Evolutionary conservation across 169 alveolate genomes (phyloP).

Genomic region (Plasmodium yoelii): DNA sequence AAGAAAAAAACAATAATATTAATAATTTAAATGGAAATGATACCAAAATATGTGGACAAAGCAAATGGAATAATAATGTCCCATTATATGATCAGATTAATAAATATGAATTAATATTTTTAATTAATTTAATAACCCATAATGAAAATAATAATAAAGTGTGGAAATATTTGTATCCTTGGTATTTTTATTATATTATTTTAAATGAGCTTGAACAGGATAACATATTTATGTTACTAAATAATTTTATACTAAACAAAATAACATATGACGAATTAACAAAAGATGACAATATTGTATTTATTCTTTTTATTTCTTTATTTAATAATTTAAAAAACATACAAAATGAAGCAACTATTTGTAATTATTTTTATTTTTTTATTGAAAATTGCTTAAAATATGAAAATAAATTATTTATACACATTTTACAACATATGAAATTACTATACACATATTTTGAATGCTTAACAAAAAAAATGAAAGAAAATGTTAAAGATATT

Average conservation of each 20-base stretch:
- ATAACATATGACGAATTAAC: slow-evolving; percentile 33
- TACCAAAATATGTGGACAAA: background rate
- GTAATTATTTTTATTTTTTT: slow-evolving; percentile 70
- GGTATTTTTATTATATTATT: slow-evolving; percentile 43
- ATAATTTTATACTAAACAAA: slow-evolving; percentile 56
- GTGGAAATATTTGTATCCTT: slow-evolving; percentile 37
- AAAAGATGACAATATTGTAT: slow-evolving; percentile 20
- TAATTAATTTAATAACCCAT: slow-evolving; percentile 75
- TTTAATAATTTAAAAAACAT: slow-evolving; percentile 52
- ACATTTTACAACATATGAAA: slow-evolving; percentile 30
- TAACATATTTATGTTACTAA: slow-evolving; percentile 63
- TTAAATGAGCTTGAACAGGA: slow-evolving; percentile 18
- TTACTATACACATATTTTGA: slow-evolving; percentile 33
- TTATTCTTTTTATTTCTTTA: slow-evolving; percentile 48
- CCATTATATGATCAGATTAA: slow-evolving; percentile 26
- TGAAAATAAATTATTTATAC: slow-evolving; percentile 54
- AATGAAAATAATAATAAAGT: slow-evolving; percentile 41
- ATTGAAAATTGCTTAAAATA: slow-evolving; percentile 71
- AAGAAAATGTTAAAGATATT: slow-evolving; percentile 20
- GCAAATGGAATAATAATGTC: background rate
- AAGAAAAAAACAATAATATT: background rate
- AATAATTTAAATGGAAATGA: background rate
- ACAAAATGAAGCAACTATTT: slow-evolving; percentile 30
- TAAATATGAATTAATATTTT: slow-evolving; percentile 65
- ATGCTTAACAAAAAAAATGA: slow-evolving; percentile 12